A percentile compares a stretch with the other conserved stretches of the same genome.
Evolutionary conservation across 2,329 filamentous ascomycete species (phyloP).

Genomic region (Raffaelea arxii): DNA sequence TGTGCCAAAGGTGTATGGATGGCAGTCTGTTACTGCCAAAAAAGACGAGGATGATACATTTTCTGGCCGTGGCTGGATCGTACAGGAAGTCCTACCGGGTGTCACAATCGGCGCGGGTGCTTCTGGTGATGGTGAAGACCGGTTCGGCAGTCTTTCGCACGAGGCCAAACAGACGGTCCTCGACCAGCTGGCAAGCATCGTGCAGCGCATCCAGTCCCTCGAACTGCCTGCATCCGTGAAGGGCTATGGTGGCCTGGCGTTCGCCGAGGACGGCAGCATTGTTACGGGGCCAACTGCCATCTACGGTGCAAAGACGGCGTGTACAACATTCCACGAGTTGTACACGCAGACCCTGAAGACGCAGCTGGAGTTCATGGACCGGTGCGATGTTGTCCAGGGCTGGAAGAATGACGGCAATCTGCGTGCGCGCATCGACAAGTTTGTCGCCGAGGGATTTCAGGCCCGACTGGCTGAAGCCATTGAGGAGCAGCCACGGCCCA

Average conservation of each 20-base stretch:
- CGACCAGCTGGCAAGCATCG: conserved; percentile 20
- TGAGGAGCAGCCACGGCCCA: conserved; percentile 12
- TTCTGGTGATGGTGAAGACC: conserved; percentile 22
- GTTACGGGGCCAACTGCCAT: conserved; percentile 22
- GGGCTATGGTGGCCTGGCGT: conserved; percentile 21
- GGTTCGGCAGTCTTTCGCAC: conserved; percentile 15
- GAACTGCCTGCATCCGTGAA: conserved; percentile 20
- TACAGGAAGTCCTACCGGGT: conserved; percentile 14
- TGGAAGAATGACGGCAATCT: conserved; percentile 19
- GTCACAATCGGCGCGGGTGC: no score
- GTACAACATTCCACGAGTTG: conserved; percentile 17
- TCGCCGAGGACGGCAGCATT: conserved; percentile 19
- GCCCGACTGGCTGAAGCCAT: conserved; percentile 13
- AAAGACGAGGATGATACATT: no score
- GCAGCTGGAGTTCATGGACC: conserved; percentile 8
- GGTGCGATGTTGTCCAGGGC: conserved; percentile 19
- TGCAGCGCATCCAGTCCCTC: conserved; percentile 21
- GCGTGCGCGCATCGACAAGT: conserved; percentile 19
- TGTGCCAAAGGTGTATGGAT: conserved; percentile 18
- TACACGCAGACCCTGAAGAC: conserved; percentile 11
- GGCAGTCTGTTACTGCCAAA: conserved; percentile 19
- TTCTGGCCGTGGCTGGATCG: conserved; percentile 15
- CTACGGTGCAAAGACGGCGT: conserved; percentile 20
- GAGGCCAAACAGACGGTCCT: conserved; percentile 18
- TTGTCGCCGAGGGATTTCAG: conserved; percentile 16